Conservation (phyloP, 305 asterid genomes). For the Ilex paraguariensis region DNA sequence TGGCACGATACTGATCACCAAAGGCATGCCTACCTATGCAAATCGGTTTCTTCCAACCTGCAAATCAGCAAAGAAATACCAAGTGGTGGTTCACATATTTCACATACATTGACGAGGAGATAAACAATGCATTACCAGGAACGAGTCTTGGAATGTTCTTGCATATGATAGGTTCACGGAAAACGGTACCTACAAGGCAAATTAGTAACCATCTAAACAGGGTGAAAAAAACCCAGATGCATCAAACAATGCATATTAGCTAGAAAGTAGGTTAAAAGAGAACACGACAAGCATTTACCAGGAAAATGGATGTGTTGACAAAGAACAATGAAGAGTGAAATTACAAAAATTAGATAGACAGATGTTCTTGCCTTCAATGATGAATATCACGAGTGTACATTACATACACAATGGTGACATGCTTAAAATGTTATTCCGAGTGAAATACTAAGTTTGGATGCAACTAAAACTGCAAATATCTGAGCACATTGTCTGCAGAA, state of each 20-base stretch:
- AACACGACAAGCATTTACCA: background rate
- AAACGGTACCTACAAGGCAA: slow-evolving; percentile 65
- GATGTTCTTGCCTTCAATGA: no score
- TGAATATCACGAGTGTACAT: background rate
- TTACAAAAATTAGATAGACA: no score
- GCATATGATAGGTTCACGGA: slow-evolving; percentile 88
- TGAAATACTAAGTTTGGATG: background rate
- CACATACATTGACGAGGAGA: slow-evolving; percentile 15
- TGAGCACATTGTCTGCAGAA: background rate
- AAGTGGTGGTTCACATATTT: slow-evolving; percentile 10
- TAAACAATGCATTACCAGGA: slow-evolving; percentile 49
- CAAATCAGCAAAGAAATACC: slow-evolving; percentile 16
- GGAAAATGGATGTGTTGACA: background rate
- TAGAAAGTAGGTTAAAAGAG: background rate
- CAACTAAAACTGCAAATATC: background rate
- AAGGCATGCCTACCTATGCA: slow-evolving; percentile 93
- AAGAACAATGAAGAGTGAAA: no score
- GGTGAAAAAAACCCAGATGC: background rate
- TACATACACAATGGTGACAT: background rate
- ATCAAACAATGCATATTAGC: background rate
- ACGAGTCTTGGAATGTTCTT: slow-evolving; percentile 66
- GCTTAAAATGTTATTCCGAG: background rate
- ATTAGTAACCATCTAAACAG: slow-evolving; percentile 13
- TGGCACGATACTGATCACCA: slow-evolving; percentile 92
- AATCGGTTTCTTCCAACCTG: slow-evolving; percentile 92